phyloP scores from a whole-genome alignment of 495 filamentous ascomycete species.

The Ramalina peruviana region DNA sequence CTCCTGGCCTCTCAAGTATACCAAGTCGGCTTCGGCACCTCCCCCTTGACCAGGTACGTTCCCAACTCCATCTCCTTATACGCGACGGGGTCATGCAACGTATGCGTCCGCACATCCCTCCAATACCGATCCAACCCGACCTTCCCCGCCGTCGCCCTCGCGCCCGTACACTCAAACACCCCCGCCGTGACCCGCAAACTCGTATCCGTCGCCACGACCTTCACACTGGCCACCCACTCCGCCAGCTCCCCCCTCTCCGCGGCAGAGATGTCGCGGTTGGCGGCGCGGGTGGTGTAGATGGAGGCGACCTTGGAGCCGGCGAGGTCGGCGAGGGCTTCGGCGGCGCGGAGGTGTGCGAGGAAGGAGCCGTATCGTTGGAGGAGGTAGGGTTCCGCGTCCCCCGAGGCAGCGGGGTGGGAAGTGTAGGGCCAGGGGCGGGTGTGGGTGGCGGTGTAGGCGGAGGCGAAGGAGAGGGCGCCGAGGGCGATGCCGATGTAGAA shows the following conservation, averaged over 20 bases:
- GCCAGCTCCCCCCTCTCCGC: constrained; percentile 40
- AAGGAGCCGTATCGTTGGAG: constrained; percentile 46
- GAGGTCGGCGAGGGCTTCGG: constrained; percentile 39
- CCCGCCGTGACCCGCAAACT: constrained; percentile 39
- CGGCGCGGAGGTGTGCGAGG: constrained; percentile 41
- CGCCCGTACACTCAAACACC: constrained; percentile 46
- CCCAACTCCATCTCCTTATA: constrained; percentile 48
- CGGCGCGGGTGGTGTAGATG: constrained; percentile 26
- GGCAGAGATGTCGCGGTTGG: constrained; percentile 27
- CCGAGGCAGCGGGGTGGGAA: constrained; percentile 36
- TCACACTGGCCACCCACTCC: constrained; percentile 44
- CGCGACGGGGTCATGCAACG: constrained; percentile 46
- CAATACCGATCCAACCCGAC: constrained; percentile 47
- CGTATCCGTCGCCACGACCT: constrained; percentile 44
- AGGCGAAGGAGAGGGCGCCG: constrained; percentile 35
- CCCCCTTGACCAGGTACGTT: constrained; percentile 34
- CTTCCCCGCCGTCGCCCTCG: constrained; percentile 36
- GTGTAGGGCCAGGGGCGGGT: constrained; percentile 48
- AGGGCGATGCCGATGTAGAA: constrained; percentile 48
- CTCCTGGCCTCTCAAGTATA: constrained; percentile 30
- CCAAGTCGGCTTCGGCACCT: constrained; percentile 42
- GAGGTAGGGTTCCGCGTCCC: constrained; percentile 49
- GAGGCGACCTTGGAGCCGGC: constrained; percentile 31
- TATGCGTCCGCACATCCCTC: constrained; percentile 46
- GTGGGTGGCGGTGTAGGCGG: constrained; percentile 33